These are phyloP conservation scores for Amorphotheca resinae DNA, from an alignment of 495 filamentous ascomycete genomes.

Conservation along the genomic window DNA sequence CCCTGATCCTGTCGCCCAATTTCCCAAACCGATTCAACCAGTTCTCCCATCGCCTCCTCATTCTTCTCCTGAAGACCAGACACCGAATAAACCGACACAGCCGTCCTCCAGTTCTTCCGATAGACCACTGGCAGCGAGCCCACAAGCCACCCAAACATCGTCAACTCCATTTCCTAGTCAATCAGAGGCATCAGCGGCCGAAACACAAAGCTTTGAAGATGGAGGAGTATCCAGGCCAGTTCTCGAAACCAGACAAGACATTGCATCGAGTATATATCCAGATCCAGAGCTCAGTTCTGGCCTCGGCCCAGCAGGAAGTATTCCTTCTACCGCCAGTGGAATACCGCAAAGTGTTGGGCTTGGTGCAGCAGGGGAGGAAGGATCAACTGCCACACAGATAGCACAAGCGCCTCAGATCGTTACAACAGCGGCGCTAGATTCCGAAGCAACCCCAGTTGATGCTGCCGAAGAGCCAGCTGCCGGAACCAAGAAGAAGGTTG, in stretches of 20 bases:
- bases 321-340: background rate
- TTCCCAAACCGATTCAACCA: too few species aligned
- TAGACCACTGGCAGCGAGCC: too few species aligned
- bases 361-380: conserved; percentile 6
- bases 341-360: background rate
- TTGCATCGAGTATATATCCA: background rate
- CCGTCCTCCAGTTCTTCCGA: too few species aligned
- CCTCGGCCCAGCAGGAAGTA: conserved; percentile 9
- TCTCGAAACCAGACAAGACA: background rate
- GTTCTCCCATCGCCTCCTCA: too few species aligned
- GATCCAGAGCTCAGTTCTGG: background rate
- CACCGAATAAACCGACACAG: too few species aligned
- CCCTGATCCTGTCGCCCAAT: too few species aligned
- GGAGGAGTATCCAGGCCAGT: too few species aligned
- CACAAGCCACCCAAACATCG: too few species aligned
- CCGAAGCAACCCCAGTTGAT: conserved; percentile 26
- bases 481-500: conserved; percentile 14
- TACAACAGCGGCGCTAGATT: conserved; percentile 13
- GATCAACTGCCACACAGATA: background rate
- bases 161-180: too few species aligned
- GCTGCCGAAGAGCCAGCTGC: conserved; percentile 8
- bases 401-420: conserved; percentile 11
- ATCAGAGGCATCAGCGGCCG: too few species aligned
- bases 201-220: too few species aligned
- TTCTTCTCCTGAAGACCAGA: too few species aligned